Evolutionary conservation across 352 stramenopile genomes (phyloP).

Genomic region (Globisporangium megalacanthum): DNA sequence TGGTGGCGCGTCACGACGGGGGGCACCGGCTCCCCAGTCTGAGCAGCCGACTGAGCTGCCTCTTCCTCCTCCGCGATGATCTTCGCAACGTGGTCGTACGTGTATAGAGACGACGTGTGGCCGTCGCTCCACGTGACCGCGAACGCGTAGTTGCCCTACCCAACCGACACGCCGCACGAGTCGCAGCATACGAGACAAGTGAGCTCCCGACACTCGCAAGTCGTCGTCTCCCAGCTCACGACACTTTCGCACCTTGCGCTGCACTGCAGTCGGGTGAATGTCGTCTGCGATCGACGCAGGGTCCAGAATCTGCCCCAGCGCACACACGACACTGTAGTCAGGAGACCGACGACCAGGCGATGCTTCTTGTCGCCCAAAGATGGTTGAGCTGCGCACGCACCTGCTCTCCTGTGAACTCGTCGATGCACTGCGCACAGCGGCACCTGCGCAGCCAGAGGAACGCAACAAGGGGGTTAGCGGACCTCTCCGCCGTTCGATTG

Average conservation of each 20-base stretch:
- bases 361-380: too few relatives aligned
- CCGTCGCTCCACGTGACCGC: constrained; percentile 97
- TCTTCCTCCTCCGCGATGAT: constrained; percentile 41
- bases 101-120: constrained; percentile 95
- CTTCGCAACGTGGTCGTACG: constrained; percentile 84
- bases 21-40: neutral
- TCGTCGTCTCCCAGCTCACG: neutral
- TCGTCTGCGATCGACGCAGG: constrained; percentile 62
- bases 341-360: neutral
- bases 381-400: constrained; percentile 20
- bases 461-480: neutral
- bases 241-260: constrained; percentile 57
- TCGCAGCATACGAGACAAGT: neutral
- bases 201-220: neutral
- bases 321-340: neutral
- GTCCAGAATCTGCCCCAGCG: constrained; percentile 54
- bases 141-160: constrained; percentile 97
- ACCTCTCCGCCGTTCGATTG: neutral
- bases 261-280: constrained; percentile 73
- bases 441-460: constrained; percentile 31
- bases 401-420: constrained; percentile 82
- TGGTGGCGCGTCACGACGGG: neutral
- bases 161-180: constrained; percentile 18
- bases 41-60: neutral
- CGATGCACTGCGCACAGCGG: constrained; percentile 80